phyloP scores from a whole-genome alignment of 768 basidiomycete species.

The Hygrophoropsis aurantiaca region DNA sequence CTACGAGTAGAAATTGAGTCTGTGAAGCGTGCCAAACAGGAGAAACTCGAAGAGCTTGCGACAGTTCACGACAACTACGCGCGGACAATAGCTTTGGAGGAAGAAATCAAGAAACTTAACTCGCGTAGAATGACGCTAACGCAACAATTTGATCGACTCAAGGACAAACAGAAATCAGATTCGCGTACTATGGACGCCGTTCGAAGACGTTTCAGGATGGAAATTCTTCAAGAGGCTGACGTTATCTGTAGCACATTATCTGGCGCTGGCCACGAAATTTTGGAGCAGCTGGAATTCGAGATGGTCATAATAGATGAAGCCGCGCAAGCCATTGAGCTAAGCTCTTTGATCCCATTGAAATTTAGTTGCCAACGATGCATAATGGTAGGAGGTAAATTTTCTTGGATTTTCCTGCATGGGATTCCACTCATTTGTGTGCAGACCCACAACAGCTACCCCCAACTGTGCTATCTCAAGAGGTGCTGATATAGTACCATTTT shows the following conservation, averaged over 20 bases:
- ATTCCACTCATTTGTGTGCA: conserved; percentile 15
- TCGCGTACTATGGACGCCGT: conserved; percentile 80
- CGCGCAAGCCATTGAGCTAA: conserved; percentile 93
- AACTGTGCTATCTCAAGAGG: conserved; percentile 72
- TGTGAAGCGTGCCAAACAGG: conserved; percentile 56
- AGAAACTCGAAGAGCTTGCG: conserved; percentile 63
- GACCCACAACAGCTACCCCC: conserved; percentile 96
- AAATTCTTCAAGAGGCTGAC: conserved; percentile 86
- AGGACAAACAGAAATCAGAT: conserved; percentile 82
- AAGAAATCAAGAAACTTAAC: conserved; percentile 68
- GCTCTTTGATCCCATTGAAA: conserved; percentile 92
- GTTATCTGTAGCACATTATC: conserved; percentile 94
- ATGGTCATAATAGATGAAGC: conserved; percentile 98
- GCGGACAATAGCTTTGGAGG: conserved; percentile 55
- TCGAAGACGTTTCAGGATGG: conserved; percentile 66
- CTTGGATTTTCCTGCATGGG: neutral
- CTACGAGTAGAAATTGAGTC: conserved; percentile 70
- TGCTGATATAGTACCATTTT: conserved; percentile 31
- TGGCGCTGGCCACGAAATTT: conserved; percentile 86
- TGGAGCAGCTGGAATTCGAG: conserved; percentile 86
- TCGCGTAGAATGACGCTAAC: conserved; percentile 62
- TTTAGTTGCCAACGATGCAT: conserved; percentile 82
- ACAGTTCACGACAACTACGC: conserved; percentile 56
- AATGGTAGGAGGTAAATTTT: conserved; percentile 79
- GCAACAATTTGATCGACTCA: conserved; percentile 70